Conservation (phyloP, 768 basidiomycete species). For the Pulveroboletus sp. region DNA sequence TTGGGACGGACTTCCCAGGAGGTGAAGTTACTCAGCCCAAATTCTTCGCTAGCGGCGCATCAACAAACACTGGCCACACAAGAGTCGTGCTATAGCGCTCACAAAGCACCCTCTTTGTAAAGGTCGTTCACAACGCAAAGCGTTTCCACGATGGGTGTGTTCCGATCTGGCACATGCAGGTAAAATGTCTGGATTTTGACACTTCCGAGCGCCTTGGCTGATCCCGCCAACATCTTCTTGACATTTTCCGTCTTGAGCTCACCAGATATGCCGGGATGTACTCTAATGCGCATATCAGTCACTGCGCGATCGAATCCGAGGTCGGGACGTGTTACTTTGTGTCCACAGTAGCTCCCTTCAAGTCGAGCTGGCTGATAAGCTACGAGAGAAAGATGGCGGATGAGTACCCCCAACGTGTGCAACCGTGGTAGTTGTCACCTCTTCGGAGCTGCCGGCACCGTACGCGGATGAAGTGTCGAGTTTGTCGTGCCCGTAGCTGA, state of each 20-base stretch:
- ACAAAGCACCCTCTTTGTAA: constrained; percentile 48
- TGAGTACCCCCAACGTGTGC: not conserved
- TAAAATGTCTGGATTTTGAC: constrained; percentile 5
- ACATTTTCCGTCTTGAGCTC: not conserved
- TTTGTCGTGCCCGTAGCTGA: constrained; percentile 11
- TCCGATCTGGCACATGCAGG: constrained; percentile 38
- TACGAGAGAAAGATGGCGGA: not conserved
- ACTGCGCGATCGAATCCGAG: not conserved
- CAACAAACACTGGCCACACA: not conserved
- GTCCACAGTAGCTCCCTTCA: constrained; percentile 16
- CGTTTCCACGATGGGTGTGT: constrained; percentile 43
- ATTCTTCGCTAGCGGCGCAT: constrained; percentile 6
- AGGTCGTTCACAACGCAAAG: constrained; percentile 44
- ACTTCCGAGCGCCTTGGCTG: not conserved
- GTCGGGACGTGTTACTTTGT: constrained; percentile 11
- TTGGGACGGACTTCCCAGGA: constrained; percentile 30
- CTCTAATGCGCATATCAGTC: not conserved
- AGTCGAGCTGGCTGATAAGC: constrained; percentile 13
- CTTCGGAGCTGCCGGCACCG: constrained; percentile 15
- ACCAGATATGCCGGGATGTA: constrained; percentile 32
- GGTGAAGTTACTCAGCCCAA: constrained; percentile 11
- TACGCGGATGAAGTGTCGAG: constrained; percentile 12
- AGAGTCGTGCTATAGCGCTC: constrained; percentile 12
- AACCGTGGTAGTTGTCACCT: not conserved
- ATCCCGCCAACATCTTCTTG: not conserved